A percentile compares a stretch with the other conserved stretches of the same genome.
phyloP scores from a whole-genome alignment of 257 asterid species.

The Solanum habrochaites region DNA sequence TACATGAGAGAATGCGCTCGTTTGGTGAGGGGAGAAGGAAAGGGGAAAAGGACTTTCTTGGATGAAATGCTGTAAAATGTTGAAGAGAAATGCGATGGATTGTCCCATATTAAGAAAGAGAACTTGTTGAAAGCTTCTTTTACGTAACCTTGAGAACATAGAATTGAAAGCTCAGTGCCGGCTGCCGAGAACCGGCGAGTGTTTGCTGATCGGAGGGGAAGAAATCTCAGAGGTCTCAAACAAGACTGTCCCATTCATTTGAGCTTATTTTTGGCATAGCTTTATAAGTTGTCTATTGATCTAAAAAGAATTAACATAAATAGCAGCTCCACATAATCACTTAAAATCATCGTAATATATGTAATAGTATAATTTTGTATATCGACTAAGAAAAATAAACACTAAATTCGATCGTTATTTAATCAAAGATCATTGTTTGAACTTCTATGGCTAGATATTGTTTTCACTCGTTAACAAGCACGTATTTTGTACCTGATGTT shows the following conservation, averaged over 20 bases:
- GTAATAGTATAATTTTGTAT: neutral
- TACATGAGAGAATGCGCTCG: constrained; percentile 61
- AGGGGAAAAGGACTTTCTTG: constrained; percentile 27
- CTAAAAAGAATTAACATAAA: neutral
- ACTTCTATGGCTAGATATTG: neutral
- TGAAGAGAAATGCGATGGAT: constrained; percentile 51
- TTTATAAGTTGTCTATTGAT: neutral
- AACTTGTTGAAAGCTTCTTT: constrained; percentile 40
- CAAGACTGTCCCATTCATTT: constrained; percentile 24
- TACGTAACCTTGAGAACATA: constrained; percentile 43
- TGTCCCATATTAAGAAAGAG: constrained; percentile 28
- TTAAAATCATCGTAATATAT: neutral
- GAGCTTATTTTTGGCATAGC: neutral
- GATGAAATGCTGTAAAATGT: constrained; percentile 61
- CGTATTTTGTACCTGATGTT: neutral
- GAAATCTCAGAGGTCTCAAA: constrained; percentile 2
- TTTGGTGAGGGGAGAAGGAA: no score
- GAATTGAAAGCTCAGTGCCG: constrained; percentile 15
- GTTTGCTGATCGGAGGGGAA: constrained; percentile 14
- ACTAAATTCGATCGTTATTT: neutral
- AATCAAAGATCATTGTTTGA: neutral
- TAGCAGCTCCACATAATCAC: neutral
- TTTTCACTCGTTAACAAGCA: neutral
- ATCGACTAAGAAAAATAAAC: neutral
- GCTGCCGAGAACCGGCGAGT: constrained; percentile 13